Percentiles rank a stretch among this genome's conserved stretches.
Evolutionary conservation across 768 basidiomycete species (phyloP).

Genomic region (Coprinopsis sp.): DNA sequence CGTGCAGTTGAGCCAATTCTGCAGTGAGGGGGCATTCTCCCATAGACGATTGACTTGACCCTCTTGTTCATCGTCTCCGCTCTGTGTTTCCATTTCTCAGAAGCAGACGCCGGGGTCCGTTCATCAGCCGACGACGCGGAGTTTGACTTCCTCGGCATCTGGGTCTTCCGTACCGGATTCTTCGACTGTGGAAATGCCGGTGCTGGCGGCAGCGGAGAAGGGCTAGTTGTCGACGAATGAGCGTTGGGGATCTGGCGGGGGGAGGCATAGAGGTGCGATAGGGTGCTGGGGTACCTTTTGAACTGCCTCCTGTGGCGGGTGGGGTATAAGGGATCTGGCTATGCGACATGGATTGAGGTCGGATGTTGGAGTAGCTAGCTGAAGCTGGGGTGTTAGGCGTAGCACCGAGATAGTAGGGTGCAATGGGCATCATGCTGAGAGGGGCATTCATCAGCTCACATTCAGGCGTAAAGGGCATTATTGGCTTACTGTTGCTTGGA

Average conservation of each 20-base stretch:
- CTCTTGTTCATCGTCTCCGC: too few relatives aligned
- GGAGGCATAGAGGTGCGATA: constrained; percentile 69
- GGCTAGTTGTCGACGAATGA: constrained; percentile 38
- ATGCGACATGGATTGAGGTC: constrained; percentile 78
- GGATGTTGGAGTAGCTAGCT: constrained; percentile 32
- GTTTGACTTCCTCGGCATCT: constrained; percentile 27
- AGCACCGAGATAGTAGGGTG: constrained; percentile 74
- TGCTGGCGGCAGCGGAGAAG: constrained; percentile 20
- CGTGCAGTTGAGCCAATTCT: too few relatives aligned
- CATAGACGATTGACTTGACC: too few relatives aligned
- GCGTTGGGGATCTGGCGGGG: constrained; percentile 47
- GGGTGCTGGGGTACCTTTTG: constrained; percentile 29
- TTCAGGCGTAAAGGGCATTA: neutral
- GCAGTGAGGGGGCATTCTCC: too few relatives aligned
- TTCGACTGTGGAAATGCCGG: constrained; percentile 33
- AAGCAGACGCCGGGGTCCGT: too few relatives aligned
- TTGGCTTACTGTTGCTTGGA: constrained; percentile 69
- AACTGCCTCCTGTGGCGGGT: constrained; percentile 27
- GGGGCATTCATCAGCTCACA: neutral
- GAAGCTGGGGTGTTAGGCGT: constrained; percentile 41
- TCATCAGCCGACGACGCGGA: too few relatives aligned
- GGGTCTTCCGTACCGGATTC: constrained; percentile 45
- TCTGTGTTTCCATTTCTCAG: too few relatives aligned
- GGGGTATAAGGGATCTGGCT: constrained; percentile 46
- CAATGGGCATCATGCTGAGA: constrained; percentile 80